Base-by-base conservation (phyloP, 2,329 filamentous ascomycete species). In the Ceratocystis smalleyi region DNA sequence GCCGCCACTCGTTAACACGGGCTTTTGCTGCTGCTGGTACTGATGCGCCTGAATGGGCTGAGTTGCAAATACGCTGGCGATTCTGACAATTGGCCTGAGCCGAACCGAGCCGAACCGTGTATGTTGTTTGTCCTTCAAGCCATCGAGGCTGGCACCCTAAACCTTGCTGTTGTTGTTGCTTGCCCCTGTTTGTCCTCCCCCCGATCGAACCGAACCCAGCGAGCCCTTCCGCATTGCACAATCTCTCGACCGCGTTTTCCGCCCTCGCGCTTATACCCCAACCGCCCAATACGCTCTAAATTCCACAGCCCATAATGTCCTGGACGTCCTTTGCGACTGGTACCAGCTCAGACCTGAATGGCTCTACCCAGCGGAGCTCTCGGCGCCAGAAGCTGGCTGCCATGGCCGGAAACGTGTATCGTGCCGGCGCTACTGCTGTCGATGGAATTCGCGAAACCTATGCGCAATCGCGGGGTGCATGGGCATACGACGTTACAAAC, bases 381-480 rank as follows among this genome's bases (percentile, higher is more conserved):
- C 79, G 89, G 68, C 81, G 92, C 69, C 87, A 81, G 74, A 95
- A 87, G 77, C 77, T 96, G 54, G 89, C 87, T 2, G 81, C 80
- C 54, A 78, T 84, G 75, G 82, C 82, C 0, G 79, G 79, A 19
- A 82, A 73, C 63, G 71, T 83, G 55, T 84, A 84, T 70, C 77
- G 79, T 57, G 81, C 77, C 8, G 80, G 81, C 5, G 79, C 80
- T 19, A 76, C 78, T 1, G 81, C 81, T 8, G 80, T 83, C n/a
- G 80, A 76, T 40, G 82, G 83, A 69, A 78, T 84, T 65, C 77
- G 77, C 67, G 81, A 84, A 68, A 80, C 81, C 30, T 84, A 84
- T 71, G 80, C 77, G 62, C 81, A 82, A 67, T 79, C 80, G 0
- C 74, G 79, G 62, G 72, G 74, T 19, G 69, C 57, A 4, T 66